phyloP scores from a whole-genome alignment of 768 basidiomycete species.

The Leccinum longicurvipes region DNA sequence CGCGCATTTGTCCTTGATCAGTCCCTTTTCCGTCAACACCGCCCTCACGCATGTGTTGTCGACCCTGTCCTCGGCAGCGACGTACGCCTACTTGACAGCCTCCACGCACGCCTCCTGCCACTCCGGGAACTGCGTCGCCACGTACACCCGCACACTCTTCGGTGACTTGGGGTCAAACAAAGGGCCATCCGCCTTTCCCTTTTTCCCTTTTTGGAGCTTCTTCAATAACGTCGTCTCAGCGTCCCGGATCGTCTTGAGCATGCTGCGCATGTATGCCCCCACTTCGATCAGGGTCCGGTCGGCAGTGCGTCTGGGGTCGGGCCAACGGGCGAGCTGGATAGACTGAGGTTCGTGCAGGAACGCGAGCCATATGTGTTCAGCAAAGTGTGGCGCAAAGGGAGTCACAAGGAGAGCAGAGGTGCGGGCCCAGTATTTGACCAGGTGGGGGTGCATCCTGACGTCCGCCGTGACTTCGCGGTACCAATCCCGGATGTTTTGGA shows the following conservation, averaged over 20 bases:
- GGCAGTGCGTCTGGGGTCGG: conserved; percentile 55
- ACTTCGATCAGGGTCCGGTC: conserved; percentile 70
- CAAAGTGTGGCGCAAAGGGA: conserved; percentile 90
- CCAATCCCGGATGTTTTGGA: conserved; percentile 90
- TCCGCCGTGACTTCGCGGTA: conserved; percentile 91
- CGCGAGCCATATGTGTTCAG: conserved; percentile 84
- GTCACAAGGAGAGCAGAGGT: conserved; percentile 74
- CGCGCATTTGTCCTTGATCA: conserved; percentile 92
- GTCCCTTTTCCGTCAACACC: conserved; percentile 60
- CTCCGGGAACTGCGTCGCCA: conserved; percentile 85
- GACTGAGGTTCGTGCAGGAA: conserved; percentile 72
- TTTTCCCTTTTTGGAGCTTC: conserved; percentile 77
- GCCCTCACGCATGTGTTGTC: conserved; percentile 80
- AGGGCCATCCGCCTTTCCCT: conserved; percentile 42
- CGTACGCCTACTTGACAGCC: conserved; percentile 67
- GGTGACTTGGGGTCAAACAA: conserved; percentile 82
- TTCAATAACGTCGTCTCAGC: conserved; percentile 78
- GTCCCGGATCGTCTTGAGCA: conserved; percentile 89
- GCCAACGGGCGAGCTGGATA: conserved; percentile 84
- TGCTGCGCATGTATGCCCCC: conserved; percentile 81
- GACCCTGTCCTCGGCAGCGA: conserved; percentile 54
- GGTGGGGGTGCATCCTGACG: conserved; percentile 86
- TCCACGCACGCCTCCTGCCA: conserved; percentile 90
- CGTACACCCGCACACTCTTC: conserved; percentile 84
- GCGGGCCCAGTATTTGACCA: conserved; percentile 84